phyloP scores from a whole-genome alignment of 192 early-diverging fungal genomes.

The Linnemannia schmuckeri region DNA sequence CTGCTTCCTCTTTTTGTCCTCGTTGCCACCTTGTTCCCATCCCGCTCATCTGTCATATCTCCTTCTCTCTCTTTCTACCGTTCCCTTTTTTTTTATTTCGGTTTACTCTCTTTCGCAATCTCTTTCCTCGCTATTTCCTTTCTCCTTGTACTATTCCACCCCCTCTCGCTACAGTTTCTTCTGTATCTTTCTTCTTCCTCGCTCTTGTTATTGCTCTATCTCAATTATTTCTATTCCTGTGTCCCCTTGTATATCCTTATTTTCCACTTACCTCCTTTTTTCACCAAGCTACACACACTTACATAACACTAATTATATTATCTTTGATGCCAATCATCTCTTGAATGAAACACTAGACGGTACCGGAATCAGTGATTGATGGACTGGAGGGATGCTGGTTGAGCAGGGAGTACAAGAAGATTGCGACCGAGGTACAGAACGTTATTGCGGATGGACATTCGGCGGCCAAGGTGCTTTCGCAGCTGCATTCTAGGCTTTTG shows the following conservation, averaged over 20 bases:
- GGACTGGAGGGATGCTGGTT: conserved; percentile 70
- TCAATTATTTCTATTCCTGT: not conserved
- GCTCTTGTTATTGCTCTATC: no score
- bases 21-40: no score
- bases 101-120: no score
- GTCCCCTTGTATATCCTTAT: not conserved
- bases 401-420: conserved; percentile 56
- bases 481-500: conserved; percentile 79
- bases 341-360: conserved; percentile 53
- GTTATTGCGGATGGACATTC: conserved; percentile 82
- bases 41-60: no score
- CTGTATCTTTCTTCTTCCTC: no score
- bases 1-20: no score
- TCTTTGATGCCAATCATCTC: not conserved
- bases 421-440: conserved; percentile 67
- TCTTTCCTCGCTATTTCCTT: no score
- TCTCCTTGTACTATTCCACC: no score
- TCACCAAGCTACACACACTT: not conserved
- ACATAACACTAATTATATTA: not conserved
- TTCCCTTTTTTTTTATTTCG: no score
- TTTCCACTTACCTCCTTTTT: not conserved
- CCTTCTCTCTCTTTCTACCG: no score
- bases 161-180: no score
- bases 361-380: conserved; percentile 76
- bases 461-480: conserved; percentile 77